Conservation (phyloP, 768 basidiomycete species). For the Hygrophorus pudorinus region DNA sequence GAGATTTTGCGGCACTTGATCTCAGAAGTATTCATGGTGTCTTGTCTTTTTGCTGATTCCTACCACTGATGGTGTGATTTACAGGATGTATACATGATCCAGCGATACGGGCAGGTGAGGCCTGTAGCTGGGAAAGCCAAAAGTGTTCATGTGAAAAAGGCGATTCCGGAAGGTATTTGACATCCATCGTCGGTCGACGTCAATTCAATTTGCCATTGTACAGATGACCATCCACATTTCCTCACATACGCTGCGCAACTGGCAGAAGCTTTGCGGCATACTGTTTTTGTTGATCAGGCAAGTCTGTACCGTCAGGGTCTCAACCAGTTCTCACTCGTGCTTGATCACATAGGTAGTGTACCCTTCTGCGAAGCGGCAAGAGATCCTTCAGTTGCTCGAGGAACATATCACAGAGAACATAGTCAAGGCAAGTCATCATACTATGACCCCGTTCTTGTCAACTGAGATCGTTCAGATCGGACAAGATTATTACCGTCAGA, state of each 20-base stretch:
- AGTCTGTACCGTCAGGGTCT: slow-evolving; percentile 2
- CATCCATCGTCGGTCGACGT: background rate
- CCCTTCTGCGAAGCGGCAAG: slow-evolving; percentile 38
- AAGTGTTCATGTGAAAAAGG: slow-evolving; percentile 48
- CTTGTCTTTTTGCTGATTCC: background rate
- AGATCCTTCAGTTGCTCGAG: slow-evolving; percentile 64
- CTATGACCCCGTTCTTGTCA: background rate
- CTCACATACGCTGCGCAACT: slow-evolving; percentile 57
- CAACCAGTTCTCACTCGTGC: background rate
- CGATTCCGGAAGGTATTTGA: slow-evolving; percentile 51
- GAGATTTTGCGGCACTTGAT: slow-evolving; percentile 66
- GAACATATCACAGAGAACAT: slow-evolving; percentile 91
- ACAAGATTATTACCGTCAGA: slow-evolving; percentile 71
- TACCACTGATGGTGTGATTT: background rate
- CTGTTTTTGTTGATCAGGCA: slow-evolving; percentile 83
- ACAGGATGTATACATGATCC: slow-evolving; percentile 66
- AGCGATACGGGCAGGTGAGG: slow-evolving; percentile 58
- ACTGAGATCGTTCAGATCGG: slow-evolving; percentile 50
- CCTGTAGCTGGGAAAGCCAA: slow-evolving; percentile 46
- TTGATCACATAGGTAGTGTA: slow-evolving; percentile 31
- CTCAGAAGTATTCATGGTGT: slow-evolving; percentile 43
- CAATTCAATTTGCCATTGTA: background rate
- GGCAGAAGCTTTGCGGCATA: slow-evolving; percentile 56
- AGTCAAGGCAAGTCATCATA: slow-evolving; percentile 54
- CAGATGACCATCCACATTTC: slow-evolving; percentile 75